Evolutionary conservation across 2,329 filamentous ascomycete genomes (phyloP).

Genomic region (Cladosporium sp.): DNA sequence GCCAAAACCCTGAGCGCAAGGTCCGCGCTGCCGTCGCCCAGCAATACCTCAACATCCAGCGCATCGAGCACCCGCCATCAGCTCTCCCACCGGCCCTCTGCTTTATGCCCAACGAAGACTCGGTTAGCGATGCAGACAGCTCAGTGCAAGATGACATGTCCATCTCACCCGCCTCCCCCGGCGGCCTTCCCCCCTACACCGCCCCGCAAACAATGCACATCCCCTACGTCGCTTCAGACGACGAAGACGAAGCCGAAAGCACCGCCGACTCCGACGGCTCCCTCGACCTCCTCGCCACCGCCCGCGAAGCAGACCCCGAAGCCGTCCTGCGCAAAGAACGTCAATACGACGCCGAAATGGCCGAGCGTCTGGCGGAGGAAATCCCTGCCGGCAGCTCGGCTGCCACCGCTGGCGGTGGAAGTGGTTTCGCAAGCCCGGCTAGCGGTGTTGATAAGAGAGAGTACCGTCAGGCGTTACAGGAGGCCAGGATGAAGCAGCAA

Average conservation of each 20-base stretch:
- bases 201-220: constrained; percentile 31
- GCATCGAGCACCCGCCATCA: constrained; percentile 54
- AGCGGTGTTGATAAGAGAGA: constrained; percentile 16
- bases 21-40: constrained; percentile 51
- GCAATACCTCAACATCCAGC: constrained; percentile 61
- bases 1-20: constrained; percentile 12
- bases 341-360: constrained; percentile 44
- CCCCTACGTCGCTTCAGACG: constrained; percentile 24
- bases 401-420: constrained; percentile 45
- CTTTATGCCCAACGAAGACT: constrained; percentile 37
- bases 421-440: constrained; percentile 42
- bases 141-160: constrained; percentile 32
- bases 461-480: constrained; percentile 18
- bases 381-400: constrained; percentile 47
- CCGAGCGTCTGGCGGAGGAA: constrained; percentile 44
- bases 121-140: constrained; percentile 33
- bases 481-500: constrained; percentile 10
- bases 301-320: constrained; percentile 39
- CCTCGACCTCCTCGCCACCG: constrained; percentile 43
- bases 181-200: constrained; percentile 23
- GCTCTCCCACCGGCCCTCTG: constrained; percentile 40
- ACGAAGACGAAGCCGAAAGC: constrained; percentile 29
- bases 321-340: constrained; percentile 38
- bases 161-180: constrained; percentile 18
- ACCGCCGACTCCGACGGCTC: constrained; percentile 34